Conservation (phyloP, 2,329 filamentous ascomycete genomes). For the Fusarium irregulare region DNA sequence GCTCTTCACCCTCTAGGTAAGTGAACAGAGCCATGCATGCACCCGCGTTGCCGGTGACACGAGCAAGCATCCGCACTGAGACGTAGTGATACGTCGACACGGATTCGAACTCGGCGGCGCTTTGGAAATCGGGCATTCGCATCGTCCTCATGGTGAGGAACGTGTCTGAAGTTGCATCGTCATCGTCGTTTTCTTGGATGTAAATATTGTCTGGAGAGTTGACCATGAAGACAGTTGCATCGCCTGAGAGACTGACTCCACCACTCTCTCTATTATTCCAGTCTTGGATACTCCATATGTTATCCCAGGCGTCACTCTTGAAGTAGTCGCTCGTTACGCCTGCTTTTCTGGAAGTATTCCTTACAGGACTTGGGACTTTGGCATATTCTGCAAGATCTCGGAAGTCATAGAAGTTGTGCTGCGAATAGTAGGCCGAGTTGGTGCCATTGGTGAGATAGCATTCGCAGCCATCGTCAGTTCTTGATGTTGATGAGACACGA, state of each 20-base stretch:
- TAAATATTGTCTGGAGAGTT: conserved; percentile 60
- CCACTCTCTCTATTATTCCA: conserved; percentile 57
- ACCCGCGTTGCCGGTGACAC: conserved; percentile 60
- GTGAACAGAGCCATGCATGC: conserved; percentile 66
- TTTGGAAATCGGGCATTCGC: conserved; percentile 58
- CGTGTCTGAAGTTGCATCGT: conserved; percentile 50
- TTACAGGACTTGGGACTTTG: conserved; percentile 49
- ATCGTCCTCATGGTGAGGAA: conserved; percentile 62
- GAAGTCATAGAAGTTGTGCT: conserved; percentile 64
- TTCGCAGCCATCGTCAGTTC: conserved; percentile 52
- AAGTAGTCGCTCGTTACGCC: conserved; percentile 55
- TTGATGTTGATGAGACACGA: conserved; percentile 9
- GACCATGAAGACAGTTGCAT: conserved; percentile 51
- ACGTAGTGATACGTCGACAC: conserved; percentile 45
- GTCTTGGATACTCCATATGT: conserved; percentile 53
- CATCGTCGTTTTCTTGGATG: conserved; percentile 57
- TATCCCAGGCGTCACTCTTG: conserved; percentile 50
- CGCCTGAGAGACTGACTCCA: conserved; percentile 42
- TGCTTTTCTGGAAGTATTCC: conserved; percentile 44
- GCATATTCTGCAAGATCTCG: conserved; percentile 56
- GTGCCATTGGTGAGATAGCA: conserved; percentile 63
- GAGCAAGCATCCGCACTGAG: conserved; percentile 62
- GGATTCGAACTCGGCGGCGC: conserved; percentile 61
- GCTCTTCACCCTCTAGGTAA: conserved; percentile 55
- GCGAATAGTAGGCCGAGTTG: conserved; percentile 56